Conservation (phyloP, 352 stramenopile species). For the Saprolegnia parasitica region DNA sequence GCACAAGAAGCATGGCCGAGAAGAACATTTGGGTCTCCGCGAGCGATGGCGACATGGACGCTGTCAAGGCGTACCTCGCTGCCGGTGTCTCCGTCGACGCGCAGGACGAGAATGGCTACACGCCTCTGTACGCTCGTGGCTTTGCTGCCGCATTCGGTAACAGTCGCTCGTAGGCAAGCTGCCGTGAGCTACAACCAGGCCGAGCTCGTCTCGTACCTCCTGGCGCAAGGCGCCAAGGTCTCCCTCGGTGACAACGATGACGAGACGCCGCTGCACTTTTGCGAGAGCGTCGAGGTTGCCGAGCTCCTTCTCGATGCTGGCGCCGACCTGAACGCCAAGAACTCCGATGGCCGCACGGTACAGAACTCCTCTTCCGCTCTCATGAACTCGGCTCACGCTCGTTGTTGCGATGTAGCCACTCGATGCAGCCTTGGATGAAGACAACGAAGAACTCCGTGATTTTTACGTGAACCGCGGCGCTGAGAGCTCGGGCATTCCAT, state of each 20-base stretch:
- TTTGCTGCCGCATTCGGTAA: background rate
- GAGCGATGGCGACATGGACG: conserved; percentile 55
- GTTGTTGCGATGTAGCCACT: conserved; percentile 37
- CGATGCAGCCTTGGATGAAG: conserved; percentile 59
- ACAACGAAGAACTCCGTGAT: conserved; percentile 46
- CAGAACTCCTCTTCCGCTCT: background rate
- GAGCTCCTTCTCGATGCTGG: conserved; percentile 52
- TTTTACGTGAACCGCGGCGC: conserved; percentile 49
- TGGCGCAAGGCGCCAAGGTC: conserved; percentile 41
- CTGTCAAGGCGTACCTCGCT: conserved; percentile 46
- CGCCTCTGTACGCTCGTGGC: conserved; percentile 39
- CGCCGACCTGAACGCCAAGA: conserved; percentile 59
- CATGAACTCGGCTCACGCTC: background rate
- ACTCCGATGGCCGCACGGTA: conserved; percentile 53
- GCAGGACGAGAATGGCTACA: conserved; percentile 68
- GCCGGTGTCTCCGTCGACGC: conserved; percentile 44
- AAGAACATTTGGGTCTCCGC: conserved; percentile 58
- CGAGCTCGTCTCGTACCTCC: conserved; percentile 48
- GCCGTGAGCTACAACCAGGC: conserved; percentile 67
- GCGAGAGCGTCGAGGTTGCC: conserved; percentile 53
- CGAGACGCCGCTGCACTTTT: conserved; percentile 61
- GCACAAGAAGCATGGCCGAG: background rate
- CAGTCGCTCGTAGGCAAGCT: conserved; percentile 40
- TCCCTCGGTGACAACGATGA: conserved; percentile 57
- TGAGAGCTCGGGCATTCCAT: conserved; percentile 43